phyloP scores from a whole-genome alignment of 345 rosid genomes.

The Noccaea caerulescens region DNA sequence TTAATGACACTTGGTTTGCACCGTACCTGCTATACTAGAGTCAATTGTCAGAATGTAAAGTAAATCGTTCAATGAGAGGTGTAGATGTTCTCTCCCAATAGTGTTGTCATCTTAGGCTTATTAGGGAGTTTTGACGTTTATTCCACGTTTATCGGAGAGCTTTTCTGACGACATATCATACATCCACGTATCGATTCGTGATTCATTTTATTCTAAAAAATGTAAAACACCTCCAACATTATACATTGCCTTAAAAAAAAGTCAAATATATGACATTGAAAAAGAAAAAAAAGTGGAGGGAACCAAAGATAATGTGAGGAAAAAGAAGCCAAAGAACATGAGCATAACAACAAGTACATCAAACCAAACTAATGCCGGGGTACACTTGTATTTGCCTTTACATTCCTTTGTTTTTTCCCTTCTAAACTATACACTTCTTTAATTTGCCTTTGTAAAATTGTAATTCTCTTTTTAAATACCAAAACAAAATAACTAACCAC shows the following conservation, averaged over 20 bases:
- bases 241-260: not conserved
- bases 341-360: slow-evolving; percentile 23
- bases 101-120: too few species aligned
- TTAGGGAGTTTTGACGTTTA: too few species aligned
- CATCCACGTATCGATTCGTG: too few species aligned
- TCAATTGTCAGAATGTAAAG: too few species aligned
- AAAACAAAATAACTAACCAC: not conserved
- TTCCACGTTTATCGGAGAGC: too few species aligned
- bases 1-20: not conserved
- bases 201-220: too few species aligned
- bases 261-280: not conserved
- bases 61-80: too few species aligned
- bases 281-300: not conserved
- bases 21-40: too few species aligned
- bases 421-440: slow-evolving; percentile 19
- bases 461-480: slow-evolving; percentile 4
- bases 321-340: slow-evolving; percentile 37
- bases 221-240: not conserved
- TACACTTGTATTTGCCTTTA: slow-evolving; percentile 31
- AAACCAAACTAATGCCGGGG: slow-evolving; percentile 33
- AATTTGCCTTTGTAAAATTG: not conserved
- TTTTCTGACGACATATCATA: too few species aligned
- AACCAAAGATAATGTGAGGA: slow-evolving; percentile 4
- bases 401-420: slow-evolving; percentile 33
- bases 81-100: too few species aligned